Evolutionary conservation across 805 yeast species (phyloP), one percentile per base, ranked within the genome.

Genomic region (Ogataea saltuana): DNA sequence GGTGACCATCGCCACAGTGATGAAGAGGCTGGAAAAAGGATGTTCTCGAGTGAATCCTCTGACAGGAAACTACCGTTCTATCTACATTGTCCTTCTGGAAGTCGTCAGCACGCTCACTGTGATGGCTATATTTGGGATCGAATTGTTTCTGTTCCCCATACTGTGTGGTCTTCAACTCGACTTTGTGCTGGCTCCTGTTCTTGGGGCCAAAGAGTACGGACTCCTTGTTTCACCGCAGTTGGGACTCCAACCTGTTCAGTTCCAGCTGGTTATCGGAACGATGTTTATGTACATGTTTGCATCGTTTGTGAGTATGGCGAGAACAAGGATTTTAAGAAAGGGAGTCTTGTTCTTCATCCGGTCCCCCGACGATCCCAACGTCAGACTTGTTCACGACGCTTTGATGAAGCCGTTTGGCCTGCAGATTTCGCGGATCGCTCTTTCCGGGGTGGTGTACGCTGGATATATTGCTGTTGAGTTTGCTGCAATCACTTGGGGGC

Each of bases 361-460:
- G 54, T 88, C 96, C 17, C 96, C 97, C 4, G 97, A 89, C 54
- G 97, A 93, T 60, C 96, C 96, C 29, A 85, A 87, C 54, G 82
- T 88, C 34, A 80, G 91, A 51, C 76, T 93, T 10, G 75, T 91
- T 31, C 91, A 88, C 51, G 96, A 90, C 59, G 93, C 96, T 1
- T 64, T 93, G 41, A 83, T 85, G 45, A 80, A 85, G 51, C 86
- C 96, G 1, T 75, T 91, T 55, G 50, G 64, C 7, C 68, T 83
- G 34, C 97, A 93, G 60, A 49, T 90, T 17, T 79, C 84, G 21
- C 73, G 96, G 49, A 81, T 90, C 22, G 71, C 72, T 2, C 64
- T 88, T 20, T 85, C 95, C 21, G 91, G 82, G 15, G 70, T 78
- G 33, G 86, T 87, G 15, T 90, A 90, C 58, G 77, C 85, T 1